Conservation (phyloP, 441 rosid species). For the Populus hybrid region DNA sequence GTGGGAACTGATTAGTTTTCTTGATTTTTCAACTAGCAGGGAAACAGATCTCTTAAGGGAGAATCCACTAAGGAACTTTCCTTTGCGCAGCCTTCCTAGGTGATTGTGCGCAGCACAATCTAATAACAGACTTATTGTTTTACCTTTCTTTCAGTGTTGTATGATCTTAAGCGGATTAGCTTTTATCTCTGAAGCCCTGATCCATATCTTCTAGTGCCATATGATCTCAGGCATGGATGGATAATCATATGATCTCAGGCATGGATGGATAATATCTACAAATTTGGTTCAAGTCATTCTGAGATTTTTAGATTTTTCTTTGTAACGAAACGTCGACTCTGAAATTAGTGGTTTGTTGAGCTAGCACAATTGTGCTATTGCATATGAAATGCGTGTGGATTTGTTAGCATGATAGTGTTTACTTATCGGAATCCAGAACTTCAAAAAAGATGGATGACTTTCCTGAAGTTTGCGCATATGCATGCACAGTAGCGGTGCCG, state of each 20-base stretch:
- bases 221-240: neutral
- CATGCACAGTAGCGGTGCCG: too few species aligned
- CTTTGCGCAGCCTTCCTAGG: slow-evolving; percentile 63
- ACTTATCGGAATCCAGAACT: neutral
- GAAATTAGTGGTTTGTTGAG: neutral
- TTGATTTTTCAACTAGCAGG: slow-evolving; percentile 31
- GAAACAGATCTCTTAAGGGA: slow-evolving; percentile 72
- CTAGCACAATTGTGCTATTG: neutral
- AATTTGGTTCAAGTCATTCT: neutral
- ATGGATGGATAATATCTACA: neutral
- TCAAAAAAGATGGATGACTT: too few species aligned
- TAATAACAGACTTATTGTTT: too few species aligned
- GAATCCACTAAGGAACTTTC: slow-evolving; percentile 79
- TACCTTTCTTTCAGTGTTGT: neutral
- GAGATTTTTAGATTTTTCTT: too few species aligned
- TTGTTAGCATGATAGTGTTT: neutral
- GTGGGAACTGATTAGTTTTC: neutral
- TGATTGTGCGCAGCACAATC: slow-evolving; percentile 24
- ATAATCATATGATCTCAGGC: neutral
- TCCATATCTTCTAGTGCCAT: neutral
- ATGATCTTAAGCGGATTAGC: slow-evolving; percentile 23
- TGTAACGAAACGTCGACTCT: neutral
- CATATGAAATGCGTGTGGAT: too few species aligned
- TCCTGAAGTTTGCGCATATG: too few species aligned
- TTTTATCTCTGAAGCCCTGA: slow-evolving; percentile 42